Base-by-base conservation (phyloP, 2,329 filamentous ascomycete species). In the Helminthosporium solani region DNA sequence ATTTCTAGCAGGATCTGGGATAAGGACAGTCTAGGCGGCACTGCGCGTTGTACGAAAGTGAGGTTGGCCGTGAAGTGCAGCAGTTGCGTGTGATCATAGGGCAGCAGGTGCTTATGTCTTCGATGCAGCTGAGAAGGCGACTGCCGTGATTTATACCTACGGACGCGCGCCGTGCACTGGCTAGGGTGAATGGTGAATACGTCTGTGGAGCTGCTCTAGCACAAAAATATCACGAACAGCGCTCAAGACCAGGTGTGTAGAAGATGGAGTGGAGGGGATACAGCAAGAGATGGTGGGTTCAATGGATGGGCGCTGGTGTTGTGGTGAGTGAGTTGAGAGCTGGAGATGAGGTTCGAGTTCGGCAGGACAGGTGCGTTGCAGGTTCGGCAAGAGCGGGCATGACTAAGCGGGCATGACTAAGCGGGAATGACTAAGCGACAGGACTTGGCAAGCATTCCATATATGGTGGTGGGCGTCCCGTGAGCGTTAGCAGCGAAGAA, bases 1-100 rank as follows among this genome's bases (percentile, higher is more conserved):
- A 41, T 47, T 56, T 57, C 56, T 54, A 53, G 28, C 28, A 31
- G 14, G 28, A 31, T 31, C 28, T 31, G 12, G 8, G 28, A 12
- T 12, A 31, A 12, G 54, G 44, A 39, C 49, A 50, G 55, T 62
- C 60, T 66, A 67, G 50, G 54, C 57, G 53, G 54, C 54, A 59
- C 54, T 52, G 42, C 49, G 49, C 42, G 57, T 52, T 50, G 52
- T 55, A 56, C 50, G 54, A 52, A 46, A 33, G 47, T 46, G 47
- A 46, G 53, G 56, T 44, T 54, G 57, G 53, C 46, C 42, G 52
- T 46, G 40, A 42, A 40, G 45, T 30, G 54, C 54, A 56, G 45
- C 11, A 45, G 39, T 36, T 53, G 55, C 50, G 58, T 49, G 44
- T 46, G 51, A 43, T 47, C 53, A 58, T 46, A 34, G 42, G 37